Base-by-base conservation (phyloP, 192 early-diverging fungal species). In the Backusella sp. region DNA sequence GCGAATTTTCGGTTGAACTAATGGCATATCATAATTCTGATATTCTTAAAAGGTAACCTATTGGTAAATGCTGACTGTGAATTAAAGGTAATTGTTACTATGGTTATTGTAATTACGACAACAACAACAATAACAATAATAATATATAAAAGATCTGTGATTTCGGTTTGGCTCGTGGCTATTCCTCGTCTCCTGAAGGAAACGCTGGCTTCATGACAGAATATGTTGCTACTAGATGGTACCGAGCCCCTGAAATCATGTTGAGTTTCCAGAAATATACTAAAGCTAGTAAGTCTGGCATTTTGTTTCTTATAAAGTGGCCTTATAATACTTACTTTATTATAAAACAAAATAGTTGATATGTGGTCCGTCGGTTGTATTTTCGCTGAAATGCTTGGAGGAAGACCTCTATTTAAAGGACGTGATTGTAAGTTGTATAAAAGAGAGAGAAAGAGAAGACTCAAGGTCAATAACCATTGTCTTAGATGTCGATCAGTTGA, bases 211-310 rank as follows among this genome's bases (percentile, higher is more conserved):
- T 97, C 79, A 99, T 99, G 95, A 99, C 98, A 21, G 98, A 99
- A 84, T 99, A 99, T 75, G 98, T 99, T 34, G 98, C 98, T 46
- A 99, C 98, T n/a, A 86, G 98, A 77, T 99, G 97, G 96, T 99
- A 98, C 85, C 89, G 98, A 62, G 96, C 98, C 17, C 98, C 98
- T 23, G 98, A 99, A 77, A 95, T 99, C 76, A 96, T 99, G 94
- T 87, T 99, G 49, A 96, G 96, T 70, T 98, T 98, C 86, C 92
- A 95, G 74, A 94, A 89, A 68, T 99, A 99, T 86, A 98, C 97
- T 73, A 99, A 99, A 92, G 97, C 98, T 34, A 99, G 88, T 88
- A 87, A 78, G 87, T 79, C 14, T 11, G 26, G 32, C 1, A 19
- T n/a, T 15, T 26, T 46, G 1, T 14, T 28, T 12, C 4, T 37